A percentile compares a stretch with the other conserved stretches of the same genome.
Conservation (phyloP, 148 eudicot species). For the Heliamphora exappendiculata region DNA sequence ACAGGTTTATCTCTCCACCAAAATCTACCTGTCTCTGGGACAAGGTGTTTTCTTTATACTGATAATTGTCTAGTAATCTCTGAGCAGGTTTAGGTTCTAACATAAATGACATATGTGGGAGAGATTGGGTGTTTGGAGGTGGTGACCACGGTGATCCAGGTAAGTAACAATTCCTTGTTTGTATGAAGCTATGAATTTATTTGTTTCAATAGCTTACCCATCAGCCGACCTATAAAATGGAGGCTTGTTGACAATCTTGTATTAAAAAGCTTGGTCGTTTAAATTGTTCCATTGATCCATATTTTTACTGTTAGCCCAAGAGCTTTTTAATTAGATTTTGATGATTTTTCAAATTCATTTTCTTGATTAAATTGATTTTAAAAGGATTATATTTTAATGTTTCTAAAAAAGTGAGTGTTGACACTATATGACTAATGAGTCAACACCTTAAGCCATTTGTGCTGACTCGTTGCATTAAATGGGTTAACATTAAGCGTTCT, state of each 20-base stretch:
- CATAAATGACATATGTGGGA: constrained; percentile 78
- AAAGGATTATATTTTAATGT: too few species aligned
- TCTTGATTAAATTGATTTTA: too few species aligned
- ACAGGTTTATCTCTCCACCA: constrained; percentile 41
- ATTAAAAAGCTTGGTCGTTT: neutral
- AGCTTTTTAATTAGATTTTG: too few species aligned
- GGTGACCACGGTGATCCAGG: constrained; percentile 98
- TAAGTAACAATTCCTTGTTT: constrained; percentile 15
- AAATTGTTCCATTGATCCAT: neutral
- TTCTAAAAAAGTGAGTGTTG: too few species aligned
- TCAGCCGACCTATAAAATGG: neutral
- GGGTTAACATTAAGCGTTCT: too few species aligned
- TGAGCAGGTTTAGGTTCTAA: constrained; percentile 76
- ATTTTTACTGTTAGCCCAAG: too few species aligned
- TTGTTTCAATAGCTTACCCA: neutral
- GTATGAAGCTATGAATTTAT: neutral
- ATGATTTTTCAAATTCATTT: too few species aligned
- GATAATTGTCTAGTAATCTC: neutral
- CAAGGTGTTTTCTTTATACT: neutral
- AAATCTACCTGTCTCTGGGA: neutral
- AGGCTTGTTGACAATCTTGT: neutral
- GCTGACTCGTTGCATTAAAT: too few species aligned
- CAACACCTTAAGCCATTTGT: too few species aligned
- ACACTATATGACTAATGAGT: too few species aligned
- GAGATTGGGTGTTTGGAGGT: constrained; percentile 67